Base-by-base conservation (phyloP, 2,329 filamentous ascomycete species). In the Aspergillus terreus region DNA sequence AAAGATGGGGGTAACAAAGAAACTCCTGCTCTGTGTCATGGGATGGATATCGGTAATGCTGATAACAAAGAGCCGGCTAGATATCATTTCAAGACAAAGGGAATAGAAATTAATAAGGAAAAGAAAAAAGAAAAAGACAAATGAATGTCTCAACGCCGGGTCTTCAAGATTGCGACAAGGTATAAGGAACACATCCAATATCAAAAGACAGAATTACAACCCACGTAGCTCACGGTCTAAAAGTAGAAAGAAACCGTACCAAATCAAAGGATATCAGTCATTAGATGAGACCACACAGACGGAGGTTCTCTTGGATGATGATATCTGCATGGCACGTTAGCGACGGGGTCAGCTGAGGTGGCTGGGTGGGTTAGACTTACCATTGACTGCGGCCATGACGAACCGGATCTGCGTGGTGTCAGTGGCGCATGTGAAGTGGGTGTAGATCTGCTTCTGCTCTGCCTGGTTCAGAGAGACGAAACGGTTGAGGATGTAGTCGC, bases 391-490 rank as follows among this genome's bases (percentile, higher is more conserved):
- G 56, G 92, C 92, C 94, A 99, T 99, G 76, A 99, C 94, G 80
- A 99, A 97, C 69, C 94, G 87, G 66, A 99, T 99, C 75, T 99
- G 94, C 67, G 94, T 96, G 30, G 94, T 99, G 71, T 99, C 94
- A 45, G 94, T 99, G 55, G 94, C 94, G 72, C 94, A 97, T 46
- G 94, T 99, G 77, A 99, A 99, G 76, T 97, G 94, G 53, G 94
- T 99, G 81, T 99, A 99, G 73, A 99, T 97, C 75, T 99, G 94
- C 82, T 99, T 99, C 50, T 91, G 96, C 79, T 97, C 94, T 72
- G 96, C 92, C 76, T 97, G 94, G 79, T 99, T 99, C 71, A 99
- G 80, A 71, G 89, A 94, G 66, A 97, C 94, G 75, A 99, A 99
- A 70, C 94, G 85, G 82, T 97, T 97, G 57, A 99, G 83, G 67